Base-by-base conservation (phyloP, 176 grass and related monocot species). In the Avena sativa region DNA sequence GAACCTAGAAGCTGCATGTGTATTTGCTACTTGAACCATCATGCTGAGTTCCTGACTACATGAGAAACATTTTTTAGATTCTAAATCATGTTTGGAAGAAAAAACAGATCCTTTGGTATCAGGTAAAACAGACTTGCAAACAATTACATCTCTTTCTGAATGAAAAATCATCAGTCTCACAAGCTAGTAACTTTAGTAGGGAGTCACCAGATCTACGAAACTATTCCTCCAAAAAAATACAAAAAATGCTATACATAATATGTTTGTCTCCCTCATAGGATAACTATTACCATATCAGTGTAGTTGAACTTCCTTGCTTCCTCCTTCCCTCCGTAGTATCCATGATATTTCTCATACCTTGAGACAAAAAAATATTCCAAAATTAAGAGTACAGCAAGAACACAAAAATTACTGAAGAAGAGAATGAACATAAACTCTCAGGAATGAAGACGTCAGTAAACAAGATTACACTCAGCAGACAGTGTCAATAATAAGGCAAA, bases 261-360 rank as follows among this genome's bases (percentile, higher is more conserved):
- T 12, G 0, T 48, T 3, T 60, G 58, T 32, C 47, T 74, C 46
- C 19, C 1, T 12, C 28, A 64, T 30, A 67, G 44, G 38, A 81
- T 76, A 55, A 71, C 64, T 34, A 50, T 81, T 91, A 99, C 97
- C 97, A 99, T 96, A 82, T 99, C 97, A 84, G 80, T 77, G 56
- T 96, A 99, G 85, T 99, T 99, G 78, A 87, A 83, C 86, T 99
- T 99, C 79, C 97, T 99, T 86, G 94, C 28, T 87, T 93, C 94
- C 80, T 96, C 94, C 67, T 99, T 90, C 38, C 97, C 97, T 90
- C 97, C 97, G 1, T 92, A 96, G 63, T 87, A 91, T 67, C 87
- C 86, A 83, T 99, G 97, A 87, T 99, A 99, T 46, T 99, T 96
- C 84, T 99, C 97, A 76, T 99, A 99, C 89, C 97, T 99, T 83